Percentiles rank a stretch among this genome's conserved stretches.
These are phyloP conservation scores for Coniferiporia weirii DNA, from an alignment of 1,284 basidiomycete genomes.

Conservation along the genomic window DNA sequence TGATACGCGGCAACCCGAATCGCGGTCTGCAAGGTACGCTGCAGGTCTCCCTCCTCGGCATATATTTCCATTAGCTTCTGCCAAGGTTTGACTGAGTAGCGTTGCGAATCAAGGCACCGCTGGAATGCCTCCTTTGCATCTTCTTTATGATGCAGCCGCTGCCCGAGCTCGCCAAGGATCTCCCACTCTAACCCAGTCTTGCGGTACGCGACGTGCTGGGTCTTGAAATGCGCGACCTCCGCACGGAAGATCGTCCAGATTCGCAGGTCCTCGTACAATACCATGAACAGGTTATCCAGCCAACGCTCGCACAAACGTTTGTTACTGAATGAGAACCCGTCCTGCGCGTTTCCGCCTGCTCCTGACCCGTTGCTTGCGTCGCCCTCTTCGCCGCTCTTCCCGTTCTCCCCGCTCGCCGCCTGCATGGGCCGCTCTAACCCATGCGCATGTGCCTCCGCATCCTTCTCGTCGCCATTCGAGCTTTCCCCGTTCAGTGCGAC, in stretches of 20 bases:
- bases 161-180: constrained; percentile 91
- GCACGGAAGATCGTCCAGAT: constrained; percentile 99
- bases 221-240: constrained; percentile 98
- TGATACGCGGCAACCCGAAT: constrained; percentile 93
- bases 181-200: constrained; percentile 99
- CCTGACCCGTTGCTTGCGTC: background rate
- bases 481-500: constrained; percentile 23
- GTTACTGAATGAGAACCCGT: constrained; percentile 89
- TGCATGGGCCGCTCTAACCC: constrained; percentile 58
- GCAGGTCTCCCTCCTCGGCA: constrained; percentile 89
- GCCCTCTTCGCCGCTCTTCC: constrained; percentile 35
- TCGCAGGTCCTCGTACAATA: constrained; percentile 96
- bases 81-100: constrained; percentile 92
- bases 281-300: constrained; percentile 99
- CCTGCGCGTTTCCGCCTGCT: constrained; percentile 33
- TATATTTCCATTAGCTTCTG: constrained; percentile 91
- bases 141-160: constrained; percentile 92
- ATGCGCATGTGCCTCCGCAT: constrained; percentile 20
- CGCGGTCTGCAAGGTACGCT: constrained; percentile 84
- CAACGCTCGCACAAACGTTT: constrained; percentile 97
- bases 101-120: constrained; percentile 81
- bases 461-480: constrained; percentile 23
- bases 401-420: constrained; percentile 46
- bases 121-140: constrained; percentile 98
- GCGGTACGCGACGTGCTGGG: constrained; percentile 92